Percentiles rank a stretch among this genome's conserved stretches.
phyloP scores from a whole-genome alignment of 371 early-diverging fungal species.

The Homolaphlyctis polyrhiza region DNA sequence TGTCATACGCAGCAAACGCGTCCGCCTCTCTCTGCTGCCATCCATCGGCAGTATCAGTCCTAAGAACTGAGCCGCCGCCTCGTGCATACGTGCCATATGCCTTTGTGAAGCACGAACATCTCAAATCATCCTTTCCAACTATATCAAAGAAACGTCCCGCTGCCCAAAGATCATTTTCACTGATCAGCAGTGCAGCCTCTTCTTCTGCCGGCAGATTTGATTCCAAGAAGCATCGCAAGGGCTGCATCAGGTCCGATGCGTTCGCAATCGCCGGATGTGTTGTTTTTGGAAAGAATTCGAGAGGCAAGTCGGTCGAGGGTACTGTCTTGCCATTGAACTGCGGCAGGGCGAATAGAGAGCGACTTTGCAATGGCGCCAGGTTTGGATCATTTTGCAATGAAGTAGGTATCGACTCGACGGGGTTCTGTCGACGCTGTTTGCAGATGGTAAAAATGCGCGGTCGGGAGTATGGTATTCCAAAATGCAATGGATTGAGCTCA shows the following conservation, averaged over 20 bases:
- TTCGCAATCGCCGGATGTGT: too few relatives aligned
- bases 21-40: background rate
- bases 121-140: conserved; percentile 6
- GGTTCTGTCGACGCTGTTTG: too few relatives aligned
- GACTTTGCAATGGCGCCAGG: too few relatives aligned
- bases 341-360: too few relatives aligned
- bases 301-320: too few relatives aligned
- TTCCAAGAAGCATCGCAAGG: too few relatives aligned
- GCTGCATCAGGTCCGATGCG: too few relatives aligned
- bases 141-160: conserved; percentile 5
- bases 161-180: background rate
- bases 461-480: background rate
- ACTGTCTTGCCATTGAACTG: too few relatives aligned
- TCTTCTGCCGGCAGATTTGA: too few relatives aligned
- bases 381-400: too few relatives aligned
- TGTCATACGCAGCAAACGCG: background rate
- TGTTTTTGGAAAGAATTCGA: too few relatives aligned
- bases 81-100: conserved; percentile 14
- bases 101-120: conserved; percentile 19
- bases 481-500: background rate
- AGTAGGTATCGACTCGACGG: too few relatives aligned
- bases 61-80: background rate
- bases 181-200: background rate
- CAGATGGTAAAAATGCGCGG: background rate
- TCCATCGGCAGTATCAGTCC: background rate